phyloP scores from a whole-genome alignment of 2,329 filamentous ascomycete genomes.

The Paramyrothecium roridum region DNA sequence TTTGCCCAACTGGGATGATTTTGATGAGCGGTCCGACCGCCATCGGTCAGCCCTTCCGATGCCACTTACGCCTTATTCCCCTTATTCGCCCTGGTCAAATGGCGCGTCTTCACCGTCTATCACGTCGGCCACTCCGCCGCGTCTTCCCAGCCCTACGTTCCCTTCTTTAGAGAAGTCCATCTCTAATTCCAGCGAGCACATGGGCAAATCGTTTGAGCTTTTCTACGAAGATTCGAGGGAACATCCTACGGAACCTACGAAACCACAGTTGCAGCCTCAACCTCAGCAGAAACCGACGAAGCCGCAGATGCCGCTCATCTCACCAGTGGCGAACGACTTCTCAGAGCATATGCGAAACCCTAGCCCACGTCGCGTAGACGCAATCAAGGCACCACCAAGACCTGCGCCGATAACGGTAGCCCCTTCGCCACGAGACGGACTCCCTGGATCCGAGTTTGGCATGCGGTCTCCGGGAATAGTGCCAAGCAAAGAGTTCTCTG shows the following conservation, averaged over 20 bases:
- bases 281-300: slow-evolving; percentile 1
- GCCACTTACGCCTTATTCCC: slow-evolving; percentile 24
- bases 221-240: slow-evolving; percentile 2
- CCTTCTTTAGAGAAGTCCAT: slow-evolving; percentile 29
- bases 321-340: slow-evolving; percentile 26
- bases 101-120: slow-evolving; percentile 20
- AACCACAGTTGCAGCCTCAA: slow-evolving; percentile 1
- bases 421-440: slow-evolving; percentile 8
- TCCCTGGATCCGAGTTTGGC: slow-evolving; percentile 5
- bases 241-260: neutral
- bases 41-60: slow-evolving; percentile 31
- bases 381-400: slow-evolving; percentile 27
- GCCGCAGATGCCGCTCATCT: slow-evolving; percentile 20
- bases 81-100: slow-evolving; percentile 9
- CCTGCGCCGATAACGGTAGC: slow-evolving; percentile 25
- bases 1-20: slow-evolving; percentile 22
- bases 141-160: slow-evolving; percentile 32
- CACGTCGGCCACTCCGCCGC: slow-evolving; percentile 24
- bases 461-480: neutral
- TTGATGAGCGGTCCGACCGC: slow-evolving; percentile 19
- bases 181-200: slow-evolving; percentile 25
- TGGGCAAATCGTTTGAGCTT: slow-evolving; percentile 27
- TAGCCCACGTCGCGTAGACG: slow-evolving; percentile 22
- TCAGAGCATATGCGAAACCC: slow-evolving; percentile 11
- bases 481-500: neutral